Evolutionary conservation across 768 basidiomycete genomes (phyloP).

Genomic region (Gloeostereum incarnatum): DNA sequence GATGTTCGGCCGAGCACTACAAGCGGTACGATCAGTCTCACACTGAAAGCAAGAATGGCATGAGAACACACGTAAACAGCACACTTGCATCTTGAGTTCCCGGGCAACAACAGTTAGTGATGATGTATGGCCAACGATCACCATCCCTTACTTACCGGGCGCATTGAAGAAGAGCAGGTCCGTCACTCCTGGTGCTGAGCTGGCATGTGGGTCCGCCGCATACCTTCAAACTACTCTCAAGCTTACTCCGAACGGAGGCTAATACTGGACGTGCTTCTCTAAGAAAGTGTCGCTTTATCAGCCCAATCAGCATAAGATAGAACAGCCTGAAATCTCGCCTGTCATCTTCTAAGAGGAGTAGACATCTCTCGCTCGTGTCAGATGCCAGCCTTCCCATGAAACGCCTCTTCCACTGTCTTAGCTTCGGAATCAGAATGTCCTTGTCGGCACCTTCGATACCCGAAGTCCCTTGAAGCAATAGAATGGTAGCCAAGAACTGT

Average conservation of each 20-base stretch:
- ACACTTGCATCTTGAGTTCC: constrained; percentile 25
- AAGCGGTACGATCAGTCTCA: too few relatives aligned
- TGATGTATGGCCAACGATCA: constrained; percentile 1
- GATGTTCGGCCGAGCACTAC: too few relatives aligned
- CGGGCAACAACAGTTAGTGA: background rate
- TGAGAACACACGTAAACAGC: constrained; percentile 30
- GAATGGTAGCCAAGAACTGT: constrained; percentile 29
- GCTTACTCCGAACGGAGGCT: too few relatives aligned
- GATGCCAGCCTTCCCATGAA: constrained; percentile 20
- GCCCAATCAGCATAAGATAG: constrained; percentile 17
- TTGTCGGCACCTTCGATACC: constrained; percentile 21
- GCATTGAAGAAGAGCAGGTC: constrained; percentile 24
- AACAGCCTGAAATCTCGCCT: constrained; percentile 15
- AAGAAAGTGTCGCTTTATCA: too few relatives aligned
- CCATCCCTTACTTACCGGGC: constrained; percentile 17
- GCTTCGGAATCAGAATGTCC: constrained; percentile 19
- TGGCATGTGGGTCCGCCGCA: constrained; percentile 22
- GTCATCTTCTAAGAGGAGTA: constrained; percentile 19
- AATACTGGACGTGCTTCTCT: too few relatives aligned
- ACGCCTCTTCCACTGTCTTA: constrained; percentile 20
- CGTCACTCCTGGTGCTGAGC: constrained; percentile 12
- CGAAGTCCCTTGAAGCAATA: constrained; percentile 25
- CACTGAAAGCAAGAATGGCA: too few relatives aligned
- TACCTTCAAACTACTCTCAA: constrained; percentile 18
- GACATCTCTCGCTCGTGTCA: constrained; percentile 25